A percentile compares a stretch with the other conserved stretches of the same genome.
phyloP scores from a whole-genome alignment of 371 early-diverging fungal genomes.

The Mortierella sp. region DNA sequence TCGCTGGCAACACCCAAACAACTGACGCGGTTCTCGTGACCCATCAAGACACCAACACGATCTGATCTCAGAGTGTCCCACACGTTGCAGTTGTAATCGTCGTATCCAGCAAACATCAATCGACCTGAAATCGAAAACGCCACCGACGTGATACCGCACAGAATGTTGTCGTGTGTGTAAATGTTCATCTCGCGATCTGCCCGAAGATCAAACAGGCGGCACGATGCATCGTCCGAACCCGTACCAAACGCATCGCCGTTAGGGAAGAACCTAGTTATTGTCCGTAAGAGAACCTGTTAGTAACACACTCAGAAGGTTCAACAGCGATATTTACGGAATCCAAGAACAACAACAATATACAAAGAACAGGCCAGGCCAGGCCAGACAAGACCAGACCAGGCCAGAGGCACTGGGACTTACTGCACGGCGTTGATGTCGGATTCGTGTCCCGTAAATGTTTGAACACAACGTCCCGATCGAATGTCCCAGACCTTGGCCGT shows the following conservation, averaged over 20 bases:
- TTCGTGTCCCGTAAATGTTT: conserved; percentile 97
- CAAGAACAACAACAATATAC: not conserved
- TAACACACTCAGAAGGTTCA: not conserved
- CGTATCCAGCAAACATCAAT: conserved; percentile 96
- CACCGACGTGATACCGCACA: conserved; percentile 97
- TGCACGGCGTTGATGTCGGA: conserved; percentile 98
- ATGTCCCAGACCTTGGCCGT: conserved; percentile 99
- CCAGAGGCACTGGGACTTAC: conserved; percentile 61
- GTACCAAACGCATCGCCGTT: conserved; percentile 97
- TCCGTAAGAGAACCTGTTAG: not conserved
- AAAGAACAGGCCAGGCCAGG: not conserved
- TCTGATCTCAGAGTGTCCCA: conserved; percentile 98
- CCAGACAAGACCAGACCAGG: not conserved
- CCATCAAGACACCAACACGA: conserved; percentile 92
- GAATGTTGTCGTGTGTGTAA: conserved; percentile 95
- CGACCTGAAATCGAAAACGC: conserved; percentile 96
- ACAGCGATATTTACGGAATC: not conserved
- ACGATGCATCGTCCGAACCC: conserved; percentile 98
- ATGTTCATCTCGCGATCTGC: conserved; percentile 97
- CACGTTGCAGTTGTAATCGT: conserved; percentile 97
- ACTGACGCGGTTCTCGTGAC: conserved; percentile 97
- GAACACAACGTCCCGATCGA: conserved; percentile 93
- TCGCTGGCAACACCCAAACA: conserved; percentile 96
- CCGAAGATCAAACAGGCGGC: conserved; percentile 96
- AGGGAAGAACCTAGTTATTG: conserved; percentile 88